A percentile compares a stretch with the other conserved stretches of the same genome.
These are phyloP conservation scores for Nevesoporus exiguus DNA, from an alignment of 768 basidiomycete species.

Conservation along the genomic window DNA sequence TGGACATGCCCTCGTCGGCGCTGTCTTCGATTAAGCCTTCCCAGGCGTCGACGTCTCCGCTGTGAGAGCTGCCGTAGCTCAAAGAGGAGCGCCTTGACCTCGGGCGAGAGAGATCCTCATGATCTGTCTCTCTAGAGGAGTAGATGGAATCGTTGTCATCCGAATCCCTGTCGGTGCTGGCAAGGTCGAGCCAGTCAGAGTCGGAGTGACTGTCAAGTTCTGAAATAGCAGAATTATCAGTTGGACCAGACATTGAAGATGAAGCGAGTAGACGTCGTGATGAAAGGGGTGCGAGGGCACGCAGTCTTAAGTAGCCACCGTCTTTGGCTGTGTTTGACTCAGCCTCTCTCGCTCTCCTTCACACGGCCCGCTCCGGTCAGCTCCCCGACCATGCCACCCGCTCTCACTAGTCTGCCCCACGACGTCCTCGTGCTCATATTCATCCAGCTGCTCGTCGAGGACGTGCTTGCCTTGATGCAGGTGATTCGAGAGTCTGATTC, in stretches of 20 bases:
- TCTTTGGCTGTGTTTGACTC: constrained; percentile 31
- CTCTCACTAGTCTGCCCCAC: constrained; percentile 37
- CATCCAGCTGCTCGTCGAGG: constrained; percentile 33
- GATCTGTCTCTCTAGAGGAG: constrained; percentile 56
- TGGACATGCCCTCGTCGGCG: constrained; percentile 43
- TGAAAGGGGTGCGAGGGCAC: constrained; percentile 29
- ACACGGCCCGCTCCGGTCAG: neutral
- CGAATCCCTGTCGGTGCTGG: constrained; percentile 59
- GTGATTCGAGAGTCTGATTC: constrained; percentile 26
- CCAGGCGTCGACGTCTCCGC: constrained; percentile 72
- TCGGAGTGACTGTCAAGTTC: constrained; percentile 70
- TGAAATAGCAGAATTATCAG: constrained; percentile 46
- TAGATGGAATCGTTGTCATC: constrained; percentile 69
- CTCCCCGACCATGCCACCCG: neutral
- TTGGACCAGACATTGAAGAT: constrained; percentile 31
- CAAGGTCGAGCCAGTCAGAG: constrained; percentile 82
- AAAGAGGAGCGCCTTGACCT: constrained; percentile 67
- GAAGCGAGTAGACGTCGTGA: constrained; percentile 21
- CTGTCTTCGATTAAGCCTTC: constrained; percentile 70
- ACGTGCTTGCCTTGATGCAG: constrained; percentile 49
- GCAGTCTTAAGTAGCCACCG: constrained; percentile 25
- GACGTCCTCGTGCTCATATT: constrained; percentile 44
- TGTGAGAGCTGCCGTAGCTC: constrained; percentile 65
- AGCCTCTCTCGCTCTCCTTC: neutral
- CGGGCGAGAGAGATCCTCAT: constrained; percentile 49